A percentile compares a stretch with the other conserved stretches of the same genome.
These are phyloP conservation scores for Friedmanniomyces endolithicus DNA, from an alignment of 495 filamentous ascomycete genomes.

Conservation along the genomic window DNA sequence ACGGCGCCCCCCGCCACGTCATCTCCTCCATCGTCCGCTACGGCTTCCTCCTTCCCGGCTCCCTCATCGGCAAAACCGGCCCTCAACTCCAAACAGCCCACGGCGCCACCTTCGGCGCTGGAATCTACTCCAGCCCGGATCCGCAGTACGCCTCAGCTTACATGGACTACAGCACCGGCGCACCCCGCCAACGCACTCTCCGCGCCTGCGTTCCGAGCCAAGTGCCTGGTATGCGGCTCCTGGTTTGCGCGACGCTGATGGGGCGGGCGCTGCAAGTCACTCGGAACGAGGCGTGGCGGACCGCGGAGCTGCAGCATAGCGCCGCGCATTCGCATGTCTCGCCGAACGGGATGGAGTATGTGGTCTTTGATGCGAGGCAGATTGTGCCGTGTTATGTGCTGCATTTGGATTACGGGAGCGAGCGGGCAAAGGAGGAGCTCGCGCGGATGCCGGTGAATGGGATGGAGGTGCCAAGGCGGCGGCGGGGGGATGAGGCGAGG, in stretches of 20 bases:
- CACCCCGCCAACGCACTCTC: neutral
- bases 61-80: neutral
- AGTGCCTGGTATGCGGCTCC: neutral
- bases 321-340: conserved; percentile 5
- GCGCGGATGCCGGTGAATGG: neutral
- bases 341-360: neutral
- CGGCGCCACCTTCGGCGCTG: neutral
- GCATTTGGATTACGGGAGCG: conserved; percentile 6
- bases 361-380: conserved; percentile 7
- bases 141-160: neutral
- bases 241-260: conserved; percentile 7
- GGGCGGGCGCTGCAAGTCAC: neutral
- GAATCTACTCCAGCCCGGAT: conserved; percentile 7
- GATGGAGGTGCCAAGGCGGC: neutral
- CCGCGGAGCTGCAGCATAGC: neutral
- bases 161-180: neutral
- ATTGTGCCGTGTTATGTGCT: conserved; percentile 13
- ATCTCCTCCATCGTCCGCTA: conserved; percentile 6
- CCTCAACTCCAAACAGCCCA: neutral
- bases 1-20: conserved; percentile 1
- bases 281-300: neutral
- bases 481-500: neutral
- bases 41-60: conserved; percentile 1
- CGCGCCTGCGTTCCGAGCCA: neutral
- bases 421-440: neutral